Conservation (phyloP, 768 basidiomycete species). For the Lyophyllum shimeji region DNA sequence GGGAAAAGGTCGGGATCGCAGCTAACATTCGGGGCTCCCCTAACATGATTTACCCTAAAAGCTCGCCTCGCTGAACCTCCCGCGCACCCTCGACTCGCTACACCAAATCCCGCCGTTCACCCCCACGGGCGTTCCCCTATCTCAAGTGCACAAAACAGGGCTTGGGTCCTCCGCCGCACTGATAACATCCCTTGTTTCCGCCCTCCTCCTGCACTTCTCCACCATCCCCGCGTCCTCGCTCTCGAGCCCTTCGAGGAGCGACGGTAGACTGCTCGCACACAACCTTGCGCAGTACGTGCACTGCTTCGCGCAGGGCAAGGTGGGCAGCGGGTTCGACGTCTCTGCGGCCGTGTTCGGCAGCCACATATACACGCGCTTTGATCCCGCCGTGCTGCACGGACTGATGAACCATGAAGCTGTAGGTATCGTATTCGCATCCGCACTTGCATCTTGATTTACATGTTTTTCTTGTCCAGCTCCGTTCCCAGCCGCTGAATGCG, state of each 20-base stretch:
- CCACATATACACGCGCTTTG: conserved; percentile 89
- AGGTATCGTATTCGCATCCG: conserved; percentile 17
- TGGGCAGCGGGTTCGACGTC: conserved; percentile 97
- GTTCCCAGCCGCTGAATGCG: conserved; percentile 38
- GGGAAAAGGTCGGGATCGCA: conserved; percentile 61
- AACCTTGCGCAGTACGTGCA: conserved; percentile 95
- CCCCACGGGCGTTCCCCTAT: conserved; percentile 63
- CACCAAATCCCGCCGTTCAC: conserved; percentile 74
- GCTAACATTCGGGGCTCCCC: not conserved
- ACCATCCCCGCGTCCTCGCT: conserved; percentile 57
- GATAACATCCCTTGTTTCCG: conserved; percentile 91
- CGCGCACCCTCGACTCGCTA: conserved; percentile 64
- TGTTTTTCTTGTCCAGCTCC: conserved; percentile 1
- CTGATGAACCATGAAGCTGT: conserved; percentile 62
- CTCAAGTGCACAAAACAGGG: conserved; percentile 96
- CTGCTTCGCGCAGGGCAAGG: conserved; percentile 96
- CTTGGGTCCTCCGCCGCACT: conserved; percentile 96
- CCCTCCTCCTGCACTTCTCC: conserved; percentile 74
- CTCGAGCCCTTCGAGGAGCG: conserved; percentile 35
- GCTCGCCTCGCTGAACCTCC: conserved; percentile 64
- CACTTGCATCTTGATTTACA: not conserved
- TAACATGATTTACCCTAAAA: conserved; percentile 26
- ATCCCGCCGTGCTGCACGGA: conserved; percentile 63
- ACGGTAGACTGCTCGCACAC: conserved; percentile 70
- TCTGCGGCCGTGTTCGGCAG: conserved; percentile 93